phyloP scores from a whole-genome alignment of 1,284 basidiomycete species.

The Heterobasidion irregulare region DNA sequence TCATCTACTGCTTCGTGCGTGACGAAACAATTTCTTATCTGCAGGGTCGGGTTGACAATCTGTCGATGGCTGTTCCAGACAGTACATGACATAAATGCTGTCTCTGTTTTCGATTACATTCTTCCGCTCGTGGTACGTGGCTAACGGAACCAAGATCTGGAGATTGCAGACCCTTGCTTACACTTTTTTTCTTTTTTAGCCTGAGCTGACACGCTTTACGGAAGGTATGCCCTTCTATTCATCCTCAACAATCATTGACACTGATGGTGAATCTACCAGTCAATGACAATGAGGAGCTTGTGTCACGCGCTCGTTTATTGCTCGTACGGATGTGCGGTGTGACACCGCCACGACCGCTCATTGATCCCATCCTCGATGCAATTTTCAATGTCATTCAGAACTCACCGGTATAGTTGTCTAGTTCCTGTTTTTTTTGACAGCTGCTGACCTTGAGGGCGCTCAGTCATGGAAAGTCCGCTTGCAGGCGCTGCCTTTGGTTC shows the following conservation, averaged over 20 bases:
- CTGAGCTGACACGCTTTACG: slow-evolving; percentile 65
- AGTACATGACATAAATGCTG: slow-evolving; percentile 68
- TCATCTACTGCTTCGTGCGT: background rate
- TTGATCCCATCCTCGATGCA: slow-evolving; percentile 50
- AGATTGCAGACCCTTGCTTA: background rate
- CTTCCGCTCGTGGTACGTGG: slow-evolving; percentile 62
- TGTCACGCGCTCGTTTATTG: slow-evolving; percentile 45
- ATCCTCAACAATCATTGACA: no score
- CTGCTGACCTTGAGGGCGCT: background rate
- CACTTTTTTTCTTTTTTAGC: slow-evolving; percentile 27
- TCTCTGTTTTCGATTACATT: slow-evolving; percentile 72
- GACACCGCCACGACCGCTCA: slow-evolving; percentile 47
- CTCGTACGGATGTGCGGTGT: slow-evolving; percentile 72
- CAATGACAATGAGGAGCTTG: slow-evolving; percentile 65
- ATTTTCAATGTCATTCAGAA: slow-evolving; percentile 61
- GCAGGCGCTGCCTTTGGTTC: slow-evolving; percentile 70
- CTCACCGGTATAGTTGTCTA: slow-evolving; percentile 43
- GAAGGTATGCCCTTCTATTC: slow-evolving; percentile 35
- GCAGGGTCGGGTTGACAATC: slow-evolving; percentile 53
- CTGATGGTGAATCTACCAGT: slow-evolving; percentile 26
- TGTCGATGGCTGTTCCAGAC: slow-evolving; percentile 73
- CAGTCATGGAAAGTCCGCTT: slow-evolving; percentile 69
- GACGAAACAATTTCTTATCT: background rate
- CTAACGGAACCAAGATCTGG: background rate
- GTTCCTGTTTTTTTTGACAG: background rate